These are phyloP conservation scores for Colletotrichum sp. DNA, from an alignment of 2,329 filamentous ascomycete genomes.

Conservation along the genomic window DNA sequence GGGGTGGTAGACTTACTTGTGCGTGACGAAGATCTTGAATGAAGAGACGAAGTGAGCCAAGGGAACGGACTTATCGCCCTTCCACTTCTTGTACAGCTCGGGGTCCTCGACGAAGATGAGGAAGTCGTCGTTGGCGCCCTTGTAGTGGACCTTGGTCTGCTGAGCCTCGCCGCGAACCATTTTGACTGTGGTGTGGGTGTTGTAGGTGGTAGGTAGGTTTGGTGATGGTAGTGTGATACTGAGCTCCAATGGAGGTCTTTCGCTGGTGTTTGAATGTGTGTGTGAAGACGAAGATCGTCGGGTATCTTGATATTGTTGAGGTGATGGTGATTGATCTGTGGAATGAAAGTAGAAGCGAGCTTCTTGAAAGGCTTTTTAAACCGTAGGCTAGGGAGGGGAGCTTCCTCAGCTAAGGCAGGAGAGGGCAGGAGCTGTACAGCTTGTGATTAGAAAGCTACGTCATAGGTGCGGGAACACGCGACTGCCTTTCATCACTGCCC, in stretches of 20 bases:
- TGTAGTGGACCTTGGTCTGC: constrained; percentile 84
- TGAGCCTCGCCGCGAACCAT: constrained; percentile 76
- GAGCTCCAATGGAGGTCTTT: neutral
- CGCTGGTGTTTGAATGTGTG: constrained; percentile 10
- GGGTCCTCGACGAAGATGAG: constrained; percentile 64
- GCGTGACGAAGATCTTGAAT: constrained; percentile 89
- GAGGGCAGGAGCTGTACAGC: constrained; percentile 12
- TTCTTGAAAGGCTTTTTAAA: constrained; percentile 7
- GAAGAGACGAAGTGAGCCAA: constrained; percentile 84
- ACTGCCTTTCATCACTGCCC: constrained; percentile 22
- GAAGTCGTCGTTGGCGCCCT: constrained; percentile 69
- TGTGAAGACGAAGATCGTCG: neutral
- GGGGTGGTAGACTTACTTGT: constrained; percentile 69
- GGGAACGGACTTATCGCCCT: constrained; percentile 77
- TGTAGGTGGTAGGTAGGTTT: constrained; percentile 17
- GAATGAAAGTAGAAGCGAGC: neutral
- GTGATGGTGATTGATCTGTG: constrained; percentile 5
- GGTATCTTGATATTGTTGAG: constrained; percentile 7
- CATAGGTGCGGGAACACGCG: constrained; percentile 22
- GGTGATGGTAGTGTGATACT: constrained; percentile 1
- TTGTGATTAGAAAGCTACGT: constrained; percentile 23
- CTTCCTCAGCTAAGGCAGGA: constrained; percentile 1
- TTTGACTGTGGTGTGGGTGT: constrained; percentile 32
- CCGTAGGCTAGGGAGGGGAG: neutral
- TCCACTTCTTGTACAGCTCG: constrained; percentile 80